Conservation (phyloP, 805 yeast species). For the Sungouiella blattae region DNA sequence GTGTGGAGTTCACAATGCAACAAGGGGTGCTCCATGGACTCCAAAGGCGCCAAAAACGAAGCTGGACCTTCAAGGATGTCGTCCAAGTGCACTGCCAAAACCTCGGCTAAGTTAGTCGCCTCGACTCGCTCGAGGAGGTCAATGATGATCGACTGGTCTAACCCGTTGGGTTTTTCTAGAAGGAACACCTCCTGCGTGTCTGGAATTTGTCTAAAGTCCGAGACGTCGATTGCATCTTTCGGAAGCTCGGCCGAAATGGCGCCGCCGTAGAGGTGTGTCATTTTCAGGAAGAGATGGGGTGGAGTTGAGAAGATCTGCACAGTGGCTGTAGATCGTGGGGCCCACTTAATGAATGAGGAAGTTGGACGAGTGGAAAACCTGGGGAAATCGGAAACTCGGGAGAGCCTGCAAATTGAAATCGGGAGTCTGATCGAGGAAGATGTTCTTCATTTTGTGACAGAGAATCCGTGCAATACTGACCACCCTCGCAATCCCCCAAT, state of each 20-base stretch:
- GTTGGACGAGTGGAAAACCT: no score
- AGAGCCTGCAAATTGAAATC: no score
- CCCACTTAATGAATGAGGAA: no score
- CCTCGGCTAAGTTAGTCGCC: slow-evolving; percentile 32
- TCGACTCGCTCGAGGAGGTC: slow-evolving; percentile 58
- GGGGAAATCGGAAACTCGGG: no score
- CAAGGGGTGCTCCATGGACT: slow-evolving; percentile 8
- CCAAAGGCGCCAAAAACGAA: slow-evolving; percentile 13
- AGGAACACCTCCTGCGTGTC: slow-evolving; percentile 93
- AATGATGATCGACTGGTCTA: slow-evolving; percentile 56
- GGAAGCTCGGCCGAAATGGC: slow-evolving; percentile 66
- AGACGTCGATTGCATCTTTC: slow-evolving; percentile 64
- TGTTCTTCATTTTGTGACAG: no score
- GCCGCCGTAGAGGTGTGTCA: slow-evolving; percentile 69
- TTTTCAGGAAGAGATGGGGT: no score
- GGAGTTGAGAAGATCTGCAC: not conserved
- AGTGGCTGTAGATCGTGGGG: no score
- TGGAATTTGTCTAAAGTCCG: slow-evolving; percentile 76
- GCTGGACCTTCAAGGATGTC: slow-evolving; percentile 45
- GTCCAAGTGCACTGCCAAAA: slow-evolving; percentile 50
- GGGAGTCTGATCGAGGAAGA: no score
- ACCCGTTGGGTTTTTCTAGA: slow-evolving; percentile 26
- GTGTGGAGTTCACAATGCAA: slow-evolving; percentile 13
- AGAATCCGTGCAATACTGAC: no score
- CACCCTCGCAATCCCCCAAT: no score